A percentile compares a stretch with the other conserved stretches of the same genome.
These are phyloP conservation scores for Pyrus hybrid DNA, from an alignment of 331 rosid genomes.

Conservation along the genomic window DNA sequence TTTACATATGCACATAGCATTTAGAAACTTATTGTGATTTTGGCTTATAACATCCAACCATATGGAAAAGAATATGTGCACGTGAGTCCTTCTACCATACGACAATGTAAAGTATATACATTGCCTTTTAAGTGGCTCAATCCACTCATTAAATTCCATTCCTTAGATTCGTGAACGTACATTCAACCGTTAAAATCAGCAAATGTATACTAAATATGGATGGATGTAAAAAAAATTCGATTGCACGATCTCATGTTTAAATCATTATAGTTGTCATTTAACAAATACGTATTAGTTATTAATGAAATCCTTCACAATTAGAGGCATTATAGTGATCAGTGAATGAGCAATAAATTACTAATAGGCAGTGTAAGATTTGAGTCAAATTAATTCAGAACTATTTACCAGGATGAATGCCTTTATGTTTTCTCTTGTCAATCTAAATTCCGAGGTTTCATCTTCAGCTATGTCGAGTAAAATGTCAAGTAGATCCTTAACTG, in stretches of 20 bases:
- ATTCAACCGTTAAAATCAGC: too few relatives aligned
- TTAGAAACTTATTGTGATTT: neutral
- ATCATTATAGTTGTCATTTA: neutral
- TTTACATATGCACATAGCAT: neutral
- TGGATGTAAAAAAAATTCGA: too few relatives aligned
- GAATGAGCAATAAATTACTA: neutral
- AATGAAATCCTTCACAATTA: neutral
- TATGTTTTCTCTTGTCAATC: slow-evolving; percentile 27
- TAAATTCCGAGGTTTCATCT: slow-evolving; percentile 24
- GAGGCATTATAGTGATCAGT: neutral
- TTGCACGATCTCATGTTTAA: neutral
- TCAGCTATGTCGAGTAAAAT: slow-evolving; percentile 27
- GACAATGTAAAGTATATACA: too few relatives aligned
- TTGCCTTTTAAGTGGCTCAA: too few relatives aligned
- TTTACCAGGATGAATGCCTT: slow-evolving; percentile 33
- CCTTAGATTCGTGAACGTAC: too few relatives aligned
- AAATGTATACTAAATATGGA: too few relatives aligned
- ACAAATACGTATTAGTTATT: neutral
- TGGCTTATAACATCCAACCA: neutral
- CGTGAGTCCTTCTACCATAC: too few relatives aligned
- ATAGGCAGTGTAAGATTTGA: neutral
- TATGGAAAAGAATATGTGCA: neutral
- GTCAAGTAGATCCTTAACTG: slow-evolving; percentile 28
- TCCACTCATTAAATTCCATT: too few relatives aligned
- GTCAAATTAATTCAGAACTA: too few relatives aligned